Base-by-base conservation (phyloP, 2,329 filamentous ascomycete genomes). In the Neonectria hederae region DNA sequence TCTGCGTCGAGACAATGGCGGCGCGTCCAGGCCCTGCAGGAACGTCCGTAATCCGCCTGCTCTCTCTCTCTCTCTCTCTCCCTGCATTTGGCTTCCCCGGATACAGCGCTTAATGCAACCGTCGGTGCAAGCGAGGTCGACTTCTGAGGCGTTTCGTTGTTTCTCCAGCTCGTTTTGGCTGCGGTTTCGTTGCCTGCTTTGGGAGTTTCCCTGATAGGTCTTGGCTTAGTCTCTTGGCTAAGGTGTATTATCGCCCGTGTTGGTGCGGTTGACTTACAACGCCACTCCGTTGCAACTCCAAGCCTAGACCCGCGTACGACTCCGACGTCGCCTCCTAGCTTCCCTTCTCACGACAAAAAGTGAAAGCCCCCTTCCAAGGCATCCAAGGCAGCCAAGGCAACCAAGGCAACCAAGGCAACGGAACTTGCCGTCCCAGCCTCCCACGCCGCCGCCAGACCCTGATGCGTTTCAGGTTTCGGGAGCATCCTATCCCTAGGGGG, bases 401-500 rank as follows among this genome's bases (percentile, higher is more conserved):
- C 28, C 28, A 28, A 28, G 10, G 2, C 4, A 56, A 62, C 54
- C 48, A 28, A 45, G 14, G n/a, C 21, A 17, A 26, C 45, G 52
- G 52, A 55, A 45, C n/a, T 51, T 59, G 14, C 61, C 48, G 54
- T 49, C 28, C 48, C 56, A 62, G 21, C 45, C 38, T 58, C 38
- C 52, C 43, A 42, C 30, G 40, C 35, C 43, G 52, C 40, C n/a
- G 42, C 59, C 38, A 42, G 59, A 38, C 70, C 65, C 69, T 69
- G 70, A 68, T 55, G 59, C 70, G 70, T 72, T 72, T 72, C 70
- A 72, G 70, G 70, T 72, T 54, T 72, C 70, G 70, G 70, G 61
- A 72, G 68, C 68, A 62, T 21, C 51, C 57, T 64, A 32, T 51
- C 57, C 38, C n/a, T n/a, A n/a, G 56, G 62, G 62, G 60, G 54